Evolutionary conservation across 2,329 filamentous ascomycete species (phyloP), one percentile per base, ranked within the genome.

Genomic region (Polytolypa hystricis): DNA sequence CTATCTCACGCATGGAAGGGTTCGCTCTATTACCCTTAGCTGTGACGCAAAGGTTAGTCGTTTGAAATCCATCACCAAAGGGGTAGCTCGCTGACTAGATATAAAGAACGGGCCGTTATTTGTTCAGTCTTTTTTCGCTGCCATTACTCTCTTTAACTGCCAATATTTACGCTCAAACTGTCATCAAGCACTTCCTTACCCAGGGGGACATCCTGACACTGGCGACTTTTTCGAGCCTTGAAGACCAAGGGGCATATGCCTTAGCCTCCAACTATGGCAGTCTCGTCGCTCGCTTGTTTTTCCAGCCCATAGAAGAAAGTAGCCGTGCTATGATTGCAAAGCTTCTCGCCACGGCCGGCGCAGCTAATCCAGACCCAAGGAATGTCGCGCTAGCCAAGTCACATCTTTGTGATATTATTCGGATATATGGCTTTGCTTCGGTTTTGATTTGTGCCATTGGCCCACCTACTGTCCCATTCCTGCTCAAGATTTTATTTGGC

Each of bases 241-340:
- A 76, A 28, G 81, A 87, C 4, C 91, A 96, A 63, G 91, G 91
- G 10, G 78, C 85, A 23, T 98, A 96, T 54, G 85, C 87, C 0
- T 71, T 98, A 4, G 91, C 89, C 35, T 86, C 86, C 50, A 98
- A 96, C 59, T 98, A 91, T 56, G 91, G 91, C 15, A 84, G 87
- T 2, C 73, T 98, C 0, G 65, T 93, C 18, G 91, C 91, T 0
- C 76, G 91, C 3, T 75, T 96, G 45, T 65, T 98, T 34, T 89
- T 98, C 56, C 91, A 96, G 52, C 93, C 91, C 5, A 77, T 98
- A 41, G 91, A 98, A 59, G 93, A 98, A 60, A 89, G 81, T 56
- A 87, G 82, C 45, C 80, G 93, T 26, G 86, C 80, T 53, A 79
- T 94, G 54, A 95, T 96, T 51, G 87, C 85, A 35, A 81, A 81